Evolutionary conservation across 1,139 yeast species (phyloP).

Genomic region (Suhomyces panamericanus): DNA sequence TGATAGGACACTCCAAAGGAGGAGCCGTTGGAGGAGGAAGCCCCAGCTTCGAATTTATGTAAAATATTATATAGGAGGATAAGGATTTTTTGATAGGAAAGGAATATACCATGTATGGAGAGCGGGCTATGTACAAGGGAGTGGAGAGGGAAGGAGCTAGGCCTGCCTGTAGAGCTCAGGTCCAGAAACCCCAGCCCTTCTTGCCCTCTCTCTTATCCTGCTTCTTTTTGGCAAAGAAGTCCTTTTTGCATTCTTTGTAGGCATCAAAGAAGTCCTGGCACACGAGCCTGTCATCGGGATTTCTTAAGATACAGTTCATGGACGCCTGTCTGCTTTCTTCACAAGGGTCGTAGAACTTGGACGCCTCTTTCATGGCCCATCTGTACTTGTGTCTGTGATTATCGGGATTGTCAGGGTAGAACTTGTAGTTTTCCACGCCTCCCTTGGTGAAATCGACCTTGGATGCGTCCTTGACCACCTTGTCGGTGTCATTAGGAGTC

Average conservation of each 20-base stretch:
- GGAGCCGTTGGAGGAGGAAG: constrained; percentile 6
- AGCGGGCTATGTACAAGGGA: not conserved
- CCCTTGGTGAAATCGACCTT: constrained; percentile 62
- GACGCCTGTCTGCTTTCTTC: constrained; percentile 87
- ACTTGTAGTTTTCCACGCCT: constrained; percentile 55
- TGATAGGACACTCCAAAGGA: constrained; percentile 7
- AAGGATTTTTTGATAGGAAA: not conserved
- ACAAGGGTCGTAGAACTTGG: constrained; percentile 91
- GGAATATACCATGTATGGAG: not conserved
- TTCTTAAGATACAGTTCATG: constrained; percentile 70
- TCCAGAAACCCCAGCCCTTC: constrained; percentile 49
- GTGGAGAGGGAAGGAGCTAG: not conserved
- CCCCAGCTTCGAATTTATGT: constrained; percentile 9
- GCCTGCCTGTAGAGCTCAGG: not conserved
- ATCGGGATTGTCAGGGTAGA: constrained; percentile 82
- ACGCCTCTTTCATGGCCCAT: constrained; percentile 70
- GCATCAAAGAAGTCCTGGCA: constrained; percentile 91
- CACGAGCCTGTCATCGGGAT: constrained; percentile 69
- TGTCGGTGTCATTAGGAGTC: constrained; percentile 19
- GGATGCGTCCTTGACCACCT: constrained; percentile 41
- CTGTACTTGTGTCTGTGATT: constrained; percentile 59
- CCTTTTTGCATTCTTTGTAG: constrained; percentile 86
- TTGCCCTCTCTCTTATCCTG: constrained; percentile 40
- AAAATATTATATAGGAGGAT: not conserved
- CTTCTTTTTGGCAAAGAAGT: constrained; percentile 56